Evolutionary conservation across 805 yeast species (phyloP).

Genomic region (Candida argentea): DNA sequence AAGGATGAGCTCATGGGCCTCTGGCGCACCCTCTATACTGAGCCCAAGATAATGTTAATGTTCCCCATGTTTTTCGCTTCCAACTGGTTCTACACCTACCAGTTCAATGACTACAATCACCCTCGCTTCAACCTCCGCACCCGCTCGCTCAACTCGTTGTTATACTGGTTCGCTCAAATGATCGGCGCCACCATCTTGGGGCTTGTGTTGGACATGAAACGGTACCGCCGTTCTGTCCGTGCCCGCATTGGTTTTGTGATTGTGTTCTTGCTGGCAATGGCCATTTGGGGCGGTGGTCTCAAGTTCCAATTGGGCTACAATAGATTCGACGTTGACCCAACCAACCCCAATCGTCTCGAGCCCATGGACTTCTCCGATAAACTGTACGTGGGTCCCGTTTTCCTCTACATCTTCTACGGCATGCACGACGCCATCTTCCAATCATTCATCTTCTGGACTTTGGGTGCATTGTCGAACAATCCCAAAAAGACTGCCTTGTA

Average conservation of each 20-base stretch:
- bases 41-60: slow-evolving; percentile 37
- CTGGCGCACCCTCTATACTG: slow-evolving; percentile 23
- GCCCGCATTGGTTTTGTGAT: slow-evolving; percentile 36
- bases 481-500: slow-evolving; percentile 45
- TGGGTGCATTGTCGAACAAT: slow-evolving; percentile 51
- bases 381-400: slow-evolving; percentile 47
- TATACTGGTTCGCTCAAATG: slow-evolving; percentile 55
- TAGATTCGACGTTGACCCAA: slow-evolving; percentile 18
- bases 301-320: slow-evolving; percentile 34
- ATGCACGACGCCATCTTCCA: slow-evolving; percentile 51
- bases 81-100: slow-evolving; percentile 60
- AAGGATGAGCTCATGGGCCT: slow-evolving; percentile 35
- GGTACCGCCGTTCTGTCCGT: slow-evolving; percentile 33
- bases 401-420: slow-evolving; percentile 55
- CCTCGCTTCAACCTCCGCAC: slow-evolving; percentile 49
- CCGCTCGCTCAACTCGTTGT: slow-evolving; percentile 48
- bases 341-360: slow-evolving; percentile 5
- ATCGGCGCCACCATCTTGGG: slow-evolving; percentile 45
- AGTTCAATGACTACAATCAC: slow-evolving; percentile 48
- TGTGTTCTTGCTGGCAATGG: slow-evolving; percentile 30
- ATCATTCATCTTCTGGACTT: slow-evolving; percentile 45
- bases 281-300: slow-evolving; percentile 52
- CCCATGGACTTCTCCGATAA: slow-evolving; percentile 38
- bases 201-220: slow-evolving; percentile 33
- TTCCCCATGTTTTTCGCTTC: slow-evolving; percentile 58